These are phyloP conservation scores for Naumovozyma castellii DNA, from an alignment of 805 yeast genomes.

Conservation along the genomic window DNA sequence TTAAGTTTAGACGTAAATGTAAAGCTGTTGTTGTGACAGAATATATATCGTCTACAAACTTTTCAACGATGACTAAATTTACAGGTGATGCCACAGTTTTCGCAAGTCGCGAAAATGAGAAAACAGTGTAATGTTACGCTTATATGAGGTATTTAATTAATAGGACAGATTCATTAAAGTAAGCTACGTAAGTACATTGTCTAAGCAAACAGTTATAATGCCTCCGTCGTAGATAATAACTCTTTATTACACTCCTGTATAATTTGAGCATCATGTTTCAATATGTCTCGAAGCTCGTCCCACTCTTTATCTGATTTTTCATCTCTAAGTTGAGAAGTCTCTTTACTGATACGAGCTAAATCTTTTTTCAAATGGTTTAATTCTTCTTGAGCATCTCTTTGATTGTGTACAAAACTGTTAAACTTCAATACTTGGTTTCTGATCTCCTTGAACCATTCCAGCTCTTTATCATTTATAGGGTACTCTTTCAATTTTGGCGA, in stretches of 20 bases:
- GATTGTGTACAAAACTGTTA: slow-evolving; percentile 27
- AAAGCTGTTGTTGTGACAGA: no score
- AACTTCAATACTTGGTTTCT: slow-evolving; percentile 25
- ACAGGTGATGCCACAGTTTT: not conserved
- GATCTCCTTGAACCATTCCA: slow-evolving; percentile 39
- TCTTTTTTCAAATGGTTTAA: slow-evolving; percentile 23
- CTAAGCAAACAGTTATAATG: not conserved
- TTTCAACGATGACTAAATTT: not conserved
- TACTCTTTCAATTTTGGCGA: slow-evolving; percentile 14
- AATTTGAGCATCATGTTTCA: slow-evolving; percentile 21
- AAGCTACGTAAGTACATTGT: no score
- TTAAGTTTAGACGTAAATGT: no score
- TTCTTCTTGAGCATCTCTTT: slow-evolving; percentile 17
- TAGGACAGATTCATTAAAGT: no score
- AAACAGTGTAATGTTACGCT: not conserved
- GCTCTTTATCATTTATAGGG: slow-evolving; percentile 35
- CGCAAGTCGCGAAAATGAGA: not conserved
- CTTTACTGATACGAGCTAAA: slow-evolving; percentile 9
- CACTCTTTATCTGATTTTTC: slow-evolving; percentile 19
- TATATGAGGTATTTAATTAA: no score
- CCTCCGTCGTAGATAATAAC: slow-evolving; percentile 1
- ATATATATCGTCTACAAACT: no score
- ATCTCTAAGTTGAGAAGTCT: slow-evolving; percentile 2
- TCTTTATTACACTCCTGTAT: slow-evolving; percentile 21
- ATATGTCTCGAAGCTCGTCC: slow-evolving; percentile 25